A percentile compares a stretch with the other conserved stretches of the same genome.
These are phyloP conservation scores for Debaryomyces maramus DNA, from an alignment of 805 yeast species.

Conservation along the genomic window DNA sequence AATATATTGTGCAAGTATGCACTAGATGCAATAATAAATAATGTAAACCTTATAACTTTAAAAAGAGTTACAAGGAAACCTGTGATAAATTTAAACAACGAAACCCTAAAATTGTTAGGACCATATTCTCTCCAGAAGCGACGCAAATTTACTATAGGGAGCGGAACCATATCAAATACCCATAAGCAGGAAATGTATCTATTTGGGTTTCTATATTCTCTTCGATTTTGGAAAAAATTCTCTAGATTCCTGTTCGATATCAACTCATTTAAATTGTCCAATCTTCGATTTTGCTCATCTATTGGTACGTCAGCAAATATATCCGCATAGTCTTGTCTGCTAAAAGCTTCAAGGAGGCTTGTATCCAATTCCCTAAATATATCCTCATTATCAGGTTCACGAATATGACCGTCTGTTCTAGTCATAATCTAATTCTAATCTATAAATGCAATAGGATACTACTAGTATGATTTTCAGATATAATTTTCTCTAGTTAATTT, in stretches of 20 bases:
- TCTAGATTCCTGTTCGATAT: not conserved
- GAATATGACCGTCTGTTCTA: not conserved
- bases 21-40: constrained; percentile 16
- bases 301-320: constrained; percentile 12
- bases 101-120: constrained; percentile 5
- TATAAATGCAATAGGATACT: too few relatives aligned
- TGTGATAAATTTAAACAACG: constrained; percentile 3
- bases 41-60: constrained; percentile 13
- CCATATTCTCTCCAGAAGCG: constrained; percentile 16
- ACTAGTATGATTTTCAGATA: too few relatives aligned
- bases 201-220: not conserved
- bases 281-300: constrained; percentile 11
- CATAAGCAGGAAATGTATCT: not conserved
- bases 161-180: constrained; percentile 16
- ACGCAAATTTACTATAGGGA: constrained; percentile 20
- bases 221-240: not conserved
- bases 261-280: constrained; percentile 10
- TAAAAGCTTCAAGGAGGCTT: constrained; percentile 20
- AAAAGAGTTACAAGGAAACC: constrained; percentile 6
- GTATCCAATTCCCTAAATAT: constrained; percentile 21
- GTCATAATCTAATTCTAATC: too few relatives aligned
- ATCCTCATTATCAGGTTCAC: constrained; percentile 11
- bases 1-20: constrained; percentile 20
- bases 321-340: constrained; percentile 13
- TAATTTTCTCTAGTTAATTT: too few relatives aligned